Conservation (phyloP, 106 monocot species). For the Apostasia ramifera region DNA sequence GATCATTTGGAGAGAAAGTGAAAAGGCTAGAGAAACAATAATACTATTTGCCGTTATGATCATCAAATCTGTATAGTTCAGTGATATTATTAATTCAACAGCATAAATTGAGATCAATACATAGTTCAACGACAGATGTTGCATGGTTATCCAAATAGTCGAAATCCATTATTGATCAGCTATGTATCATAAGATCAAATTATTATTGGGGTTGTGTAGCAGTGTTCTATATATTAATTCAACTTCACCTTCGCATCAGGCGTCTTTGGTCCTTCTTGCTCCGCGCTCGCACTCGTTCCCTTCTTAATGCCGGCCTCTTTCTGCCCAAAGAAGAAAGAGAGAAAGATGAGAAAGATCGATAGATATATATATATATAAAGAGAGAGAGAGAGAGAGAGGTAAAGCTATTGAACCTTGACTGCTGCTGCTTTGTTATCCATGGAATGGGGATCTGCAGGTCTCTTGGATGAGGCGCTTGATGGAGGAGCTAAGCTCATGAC, state of each 20-base stretch:
- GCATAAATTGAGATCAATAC: no score
- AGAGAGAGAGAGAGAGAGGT: slow-evolving; percentile 9
- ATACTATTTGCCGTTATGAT: neutral
- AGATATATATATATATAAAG: neutral
- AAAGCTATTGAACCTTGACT: slow-evolving; percentile 10
- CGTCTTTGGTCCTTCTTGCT: slow-evolving; percentile 59
- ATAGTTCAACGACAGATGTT: no score
- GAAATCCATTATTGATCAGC: neutral
- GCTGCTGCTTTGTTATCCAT: slow-evolving; percentile 36
- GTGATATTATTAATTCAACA: no score
- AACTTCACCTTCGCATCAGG: slow-evolving; percentile 60
- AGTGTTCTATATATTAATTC: neutral
- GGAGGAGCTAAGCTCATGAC: slow-evolving; percentile 41
- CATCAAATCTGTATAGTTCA: neutral
- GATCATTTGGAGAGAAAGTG: neutral
- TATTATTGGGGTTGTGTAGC: neutral
- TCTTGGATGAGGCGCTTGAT: slow-evolving; percentile 27
- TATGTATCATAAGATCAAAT: neutral
- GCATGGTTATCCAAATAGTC: neutral
- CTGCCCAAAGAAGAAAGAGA: slow-evolving; percentile 13
- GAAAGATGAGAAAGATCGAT: slow-evolving; percentile 1
- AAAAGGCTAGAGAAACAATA: no score
- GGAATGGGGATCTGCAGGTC: slow-evolving; percentile 25
- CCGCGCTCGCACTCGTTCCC: slow-evolving; percentile 35
- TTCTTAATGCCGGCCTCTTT: slow-evolving; percentile 27